Evolutionary conservation across 495 filamentous ascomycete species (phyloP).

Genomic region (Penicillium mononematosum): DNA sequence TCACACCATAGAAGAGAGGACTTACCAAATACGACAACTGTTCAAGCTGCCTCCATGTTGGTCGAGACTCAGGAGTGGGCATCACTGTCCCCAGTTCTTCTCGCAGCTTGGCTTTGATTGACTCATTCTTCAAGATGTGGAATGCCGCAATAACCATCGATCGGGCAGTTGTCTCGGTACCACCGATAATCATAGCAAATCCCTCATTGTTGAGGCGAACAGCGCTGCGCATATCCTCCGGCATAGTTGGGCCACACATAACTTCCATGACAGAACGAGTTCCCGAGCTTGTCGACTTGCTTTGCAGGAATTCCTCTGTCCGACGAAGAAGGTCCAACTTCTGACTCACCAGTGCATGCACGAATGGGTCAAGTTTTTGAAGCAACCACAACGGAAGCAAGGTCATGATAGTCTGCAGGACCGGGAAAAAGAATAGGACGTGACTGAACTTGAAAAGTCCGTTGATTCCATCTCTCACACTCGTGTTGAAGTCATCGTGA

Average conservation of each 20-base stretch:
- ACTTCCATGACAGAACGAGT: slow-evolving; percentile 13
- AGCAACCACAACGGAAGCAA: slow-evolving; percentile 15
- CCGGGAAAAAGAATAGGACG: slow-evolving; percentile 22
- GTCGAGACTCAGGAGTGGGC: slow-evolving; percentile 25
- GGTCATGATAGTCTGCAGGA: slow-evolving; percentile 17
- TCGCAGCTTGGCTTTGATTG: slow-evolving; percentile 22
- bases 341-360: slow-evolving; percentile 14
- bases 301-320: slow-evolving; percentile 9
- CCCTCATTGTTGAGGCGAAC: slow-evolving; percentile 42
- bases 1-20: background rate
- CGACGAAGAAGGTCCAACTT: slow-evolving; percentile 13
- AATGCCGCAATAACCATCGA: slow-evolving; percentile 21
- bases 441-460: slow-evolving; percentile 20
- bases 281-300: background rate
- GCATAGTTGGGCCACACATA: slow-evolving; percentile 13
- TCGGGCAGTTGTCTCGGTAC: slow-evolving; percentile 42
- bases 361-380: slow-evolving; percentile 12
- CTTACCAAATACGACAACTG: slow-evolving; percentile 49
- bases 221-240: slow-evolving; percentile 17
- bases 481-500: slow-evolving; percentile 24
- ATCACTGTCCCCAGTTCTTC: slow-evolving; percentile 36
- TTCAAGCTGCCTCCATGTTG: slow-evolving; percentile 45
- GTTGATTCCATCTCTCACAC: slow-evolving; percentile 26
- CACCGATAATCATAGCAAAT: slow-evolving; percentile 37
- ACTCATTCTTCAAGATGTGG: slow-evolving; percentile 13